phyloP scores from a whole-genome alignment of 345 rosid species.

The Citrus reticulata region DNA sequence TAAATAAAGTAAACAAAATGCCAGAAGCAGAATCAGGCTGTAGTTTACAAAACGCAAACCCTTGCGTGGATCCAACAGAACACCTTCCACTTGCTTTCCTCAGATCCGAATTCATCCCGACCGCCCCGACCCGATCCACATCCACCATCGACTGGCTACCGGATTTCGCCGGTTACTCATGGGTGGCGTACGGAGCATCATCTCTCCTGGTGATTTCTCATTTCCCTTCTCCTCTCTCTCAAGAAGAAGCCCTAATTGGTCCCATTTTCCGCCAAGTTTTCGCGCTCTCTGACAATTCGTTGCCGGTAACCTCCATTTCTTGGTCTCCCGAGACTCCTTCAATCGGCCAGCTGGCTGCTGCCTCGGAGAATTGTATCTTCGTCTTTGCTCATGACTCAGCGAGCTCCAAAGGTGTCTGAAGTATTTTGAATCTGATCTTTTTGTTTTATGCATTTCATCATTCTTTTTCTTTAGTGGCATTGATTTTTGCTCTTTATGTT shows the following conservation, averaged over 20 bases:
- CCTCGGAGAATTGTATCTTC: conserved; percentile 50
- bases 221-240: conserved; percentile 79
- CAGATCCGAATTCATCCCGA: conserved; percentile 61
- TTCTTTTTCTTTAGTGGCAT: not conserved
- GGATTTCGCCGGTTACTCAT: conserved; percentile 80
- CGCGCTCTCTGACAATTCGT: conserved; percentile 51
- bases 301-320: conserved; percentile 56
- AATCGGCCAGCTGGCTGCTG: conserved; percentile 76
- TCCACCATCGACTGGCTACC: conserved; percentile 84
- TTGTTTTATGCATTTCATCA: not conserved
- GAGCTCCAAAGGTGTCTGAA: conserved; percentile 40
- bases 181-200: conserved; percentile 93
- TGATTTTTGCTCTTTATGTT: not conserved
- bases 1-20: conserved; percentile 24
- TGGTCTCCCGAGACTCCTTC: conserved; percentile 81
- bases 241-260: conserved; percentile 48
- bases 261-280: conserved; percentile 76
- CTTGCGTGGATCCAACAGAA: conserved; percentile 42
- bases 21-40: conserved; percentile 36
- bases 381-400: conserved; percentile 46
- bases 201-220: conserved; percentile 84
- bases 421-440: not conserved
- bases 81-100: conserved; percentile 57
- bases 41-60: conserved; percentile 20
- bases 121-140: conserved; percentile 61